Percentiles rank a stretch among this genome's conserved stretches.
Evolutionary conservation across 257 asterid species (phyloP).

Genomic region (Solanum dulcamara): DNA sequence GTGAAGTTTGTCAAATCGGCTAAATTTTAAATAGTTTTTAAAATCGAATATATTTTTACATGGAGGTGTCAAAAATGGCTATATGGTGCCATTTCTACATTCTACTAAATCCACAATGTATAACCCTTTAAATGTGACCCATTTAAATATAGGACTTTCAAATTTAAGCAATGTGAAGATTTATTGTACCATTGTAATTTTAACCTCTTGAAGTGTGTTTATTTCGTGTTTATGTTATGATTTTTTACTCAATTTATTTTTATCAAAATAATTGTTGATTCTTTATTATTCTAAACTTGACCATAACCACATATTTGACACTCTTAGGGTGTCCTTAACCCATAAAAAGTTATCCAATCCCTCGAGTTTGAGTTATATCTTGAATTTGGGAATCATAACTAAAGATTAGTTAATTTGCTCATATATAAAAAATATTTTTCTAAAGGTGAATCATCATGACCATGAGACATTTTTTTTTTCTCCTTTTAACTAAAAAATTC

Average conservation of each 20-base stretch:
- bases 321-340: background rate
- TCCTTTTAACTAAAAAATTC: background rate
- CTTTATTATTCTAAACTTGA: background rate
- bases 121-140: background rate
- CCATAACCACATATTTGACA: background rate
- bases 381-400: background rate
- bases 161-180: background rate
- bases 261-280: background rate
- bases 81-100: background rate
- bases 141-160: background rate
- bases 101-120: background rate
- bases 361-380: background rate
- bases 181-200: background rate
- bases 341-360: background rate
- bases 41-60: background rate
- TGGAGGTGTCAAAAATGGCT: background rate
- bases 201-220: background rate
- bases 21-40: background rate
- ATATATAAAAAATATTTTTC: background rate
- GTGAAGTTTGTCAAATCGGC: background rate
- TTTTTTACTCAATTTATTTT: background rate
- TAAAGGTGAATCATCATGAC: background rate
- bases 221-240: background rate
- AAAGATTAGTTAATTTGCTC: background rate
- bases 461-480: background rate